Evolutionary conservation across 1,139 yeast species (phyloP).

Genomic region (Zygotorulaspora mrakii): DNA sequence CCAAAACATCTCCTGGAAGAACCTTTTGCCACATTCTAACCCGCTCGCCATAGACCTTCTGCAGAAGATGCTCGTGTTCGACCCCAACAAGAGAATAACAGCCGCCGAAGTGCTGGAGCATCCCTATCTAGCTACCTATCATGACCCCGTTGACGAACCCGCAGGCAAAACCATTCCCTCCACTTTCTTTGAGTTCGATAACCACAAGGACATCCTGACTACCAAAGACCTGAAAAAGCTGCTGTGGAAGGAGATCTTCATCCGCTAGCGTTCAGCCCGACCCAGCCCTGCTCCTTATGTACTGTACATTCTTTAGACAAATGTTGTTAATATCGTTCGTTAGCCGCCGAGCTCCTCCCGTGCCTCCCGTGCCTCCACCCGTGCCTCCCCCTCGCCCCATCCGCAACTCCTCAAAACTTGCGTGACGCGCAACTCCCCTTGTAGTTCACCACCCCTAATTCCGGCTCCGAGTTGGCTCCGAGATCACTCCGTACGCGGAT

Average conservation of each 20-base stretch:
- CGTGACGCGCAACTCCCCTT: too few relatives aligned
- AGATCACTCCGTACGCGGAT: background rate
- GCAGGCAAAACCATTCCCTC: slow-evolving; percentile 66
- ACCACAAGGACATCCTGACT: slow-evolving; percentile 64
- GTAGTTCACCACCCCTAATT: too few relatives aligned
- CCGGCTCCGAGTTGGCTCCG: background rate
- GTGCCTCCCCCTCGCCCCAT: too few relatives aligned
- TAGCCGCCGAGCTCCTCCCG: slow-evolving; percentile 1
- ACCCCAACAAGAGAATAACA: slow-evolving; percentile 72
- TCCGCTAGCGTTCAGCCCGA: too few relatives aligned
- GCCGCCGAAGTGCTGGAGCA: slow-evolving; percentile 80
- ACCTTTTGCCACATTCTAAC: slow-evolving; percentile 51
- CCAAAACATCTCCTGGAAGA: slow-evolving; percentile 51
- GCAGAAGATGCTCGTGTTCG: slow-evolving; percentile 70
- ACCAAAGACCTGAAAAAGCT: slow-evolving; percentile 66
- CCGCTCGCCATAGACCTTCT: slow-evolving; percentile 76
- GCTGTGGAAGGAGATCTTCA: slow-evolving; percentile 54
- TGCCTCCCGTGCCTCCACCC: too few relatives aligned
- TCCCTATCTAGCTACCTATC: slow-evolving; percentile 75
- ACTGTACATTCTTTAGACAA: too few relatives aligned
- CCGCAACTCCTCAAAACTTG: too few relatives aligned
- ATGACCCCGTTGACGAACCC: slow-evolving; percentile 84
- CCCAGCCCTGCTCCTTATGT: too few relatives aligned
- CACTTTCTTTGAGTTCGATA: slow-evolving; percentile 80
- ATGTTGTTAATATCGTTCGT: too few relatives aligned